These are phyloP conservation scores for Candida sojae DNA, from an alignment of 1,139 yeast species.

Conservation along the genomic window DNA sequence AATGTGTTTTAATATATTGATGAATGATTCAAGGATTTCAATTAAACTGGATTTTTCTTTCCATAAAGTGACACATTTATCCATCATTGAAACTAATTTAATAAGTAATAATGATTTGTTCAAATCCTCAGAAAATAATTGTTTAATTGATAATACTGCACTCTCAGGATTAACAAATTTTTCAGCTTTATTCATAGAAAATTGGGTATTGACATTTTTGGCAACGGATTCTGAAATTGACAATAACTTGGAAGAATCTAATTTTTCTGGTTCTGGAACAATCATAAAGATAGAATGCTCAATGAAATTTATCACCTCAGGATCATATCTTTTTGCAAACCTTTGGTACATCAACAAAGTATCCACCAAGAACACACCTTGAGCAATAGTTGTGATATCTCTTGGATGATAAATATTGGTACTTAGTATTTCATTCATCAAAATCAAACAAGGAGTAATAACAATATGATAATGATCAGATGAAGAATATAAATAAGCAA, in stretches of 20 bases:
- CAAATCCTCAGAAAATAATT: conserved; percentile 23
- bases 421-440: conserved; percentile 69
- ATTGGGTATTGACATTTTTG: conserved; percentile 1
- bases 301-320: conserved; percentile 70
- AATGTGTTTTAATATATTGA: conserved; percentile 36
- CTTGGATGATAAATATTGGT: conserved; percentile 38
- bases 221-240: conserved; percentile 4
- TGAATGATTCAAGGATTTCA: conserved; percentile 50
- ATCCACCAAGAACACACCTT: conserved; percentile 64
- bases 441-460: conserved; percentile 77
- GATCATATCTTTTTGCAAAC: conserved; percentile 75
- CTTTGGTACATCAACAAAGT: conserved; percentile 72
- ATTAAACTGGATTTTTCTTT: conserved; percentile 63
- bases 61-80: conserved; percentile 49
- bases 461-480: conserved; percentile 95
- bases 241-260: conserved; percentile 9
- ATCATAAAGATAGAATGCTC: conserved; percentile 52
- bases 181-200: conserved; percentile 7
- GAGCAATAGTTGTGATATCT: conserved; percentile 21
- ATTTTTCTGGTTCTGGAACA: conserved; percentile 41
- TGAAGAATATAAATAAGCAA: conserved; percentile 83
- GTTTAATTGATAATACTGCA: conserved; percentile 17
- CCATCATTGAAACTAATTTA: conserved; percentile 28
- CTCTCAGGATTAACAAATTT: conserved; percentile 8
- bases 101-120: conserved; percentile 33